Evolutionary conservation across 2,329 filamentous ascomycete species (phyloP), one percentile per base, ranked within the genome.

Genomic region (Thelonectria olida): DNA sequence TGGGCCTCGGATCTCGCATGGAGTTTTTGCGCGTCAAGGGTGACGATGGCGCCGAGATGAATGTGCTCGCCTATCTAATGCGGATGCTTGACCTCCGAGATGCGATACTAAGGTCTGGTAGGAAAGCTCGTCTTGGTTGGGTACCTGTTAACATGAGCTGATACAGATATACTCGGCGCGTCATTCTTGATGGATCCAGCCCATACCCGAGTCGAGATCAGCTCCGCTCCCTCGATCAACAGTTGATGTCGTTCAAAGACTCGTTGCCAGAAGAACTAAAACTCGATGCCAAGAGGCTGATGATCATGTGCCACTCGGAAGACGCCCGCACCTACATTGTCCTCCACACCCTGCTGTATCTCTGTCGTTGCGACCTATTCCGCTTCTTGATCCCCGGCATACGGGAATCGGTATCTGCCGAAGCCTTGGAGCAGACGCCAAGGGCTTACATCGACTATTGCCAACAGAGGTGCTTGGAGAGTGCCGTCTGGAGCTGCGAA

Each of bases 371-470:
- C 19, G 70, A 74, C 19, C 58, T 74, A 0, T 70, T 72, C 9
- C 65, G 72, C 0, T 73, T 74, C 1, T 27, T 73, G 0, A 68
- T 73, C 0, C 68, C 71, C 0, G 71, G 67, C 0, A 73, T 74
- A 0, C 58, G 68, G 5, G 72, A 74, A 5, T 53, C 60, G 0
- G 65, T 71, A 0, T 71, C 63, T 0, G n/a, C 58, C 5, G 65
- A 65, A 12, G 67, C 63, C 2, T 19, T 61, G 8, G 13, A 9
- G 0, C 57, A 63, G 7, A 71, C 68, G 0, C 67, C 68, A 1
- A 22, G 27, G 2, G 59, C 60, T 1, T 70, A 65, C 10, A 58
- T 63, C 8, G 52, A 66, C 20, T 65, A 68, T 7, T 71, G 67
- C 3, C 68, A 71, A 13, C 58, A 57, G 1, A 50, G 31, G 1